Conservation (phyloP, 2,329 filamentous ascomycete genomes). For the Cryphonectria carpinicola region DNA sequence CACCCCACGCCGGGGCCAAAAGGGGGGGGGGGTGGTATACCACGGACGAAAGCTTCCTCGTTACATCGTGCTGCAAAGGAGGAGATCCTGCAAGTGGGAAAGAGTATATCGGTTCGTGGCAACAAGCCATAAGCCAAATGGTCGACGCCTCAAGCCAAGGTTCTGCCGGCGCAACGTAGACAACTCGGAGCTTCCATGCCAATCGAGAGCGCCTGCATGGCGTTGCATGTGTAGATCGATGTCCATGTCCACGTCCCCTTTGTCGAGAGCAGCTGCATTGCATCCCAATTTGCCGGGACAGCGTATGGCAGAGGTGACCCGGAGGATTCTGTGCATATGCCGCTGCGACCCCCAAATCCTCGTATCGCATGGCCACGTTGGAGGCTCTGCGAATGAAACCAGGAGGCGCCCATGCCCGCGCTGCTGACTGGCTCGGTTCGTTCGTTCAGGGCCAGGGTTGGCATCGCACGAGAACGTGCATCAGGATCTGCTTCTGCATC, state of each 20-base stretch:
- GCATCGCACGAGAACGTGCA: slow-evolving; percentile 12
- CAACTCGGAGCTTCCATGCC: not conserved
- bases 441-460: not conserved
- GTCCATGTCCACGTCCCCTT: not conserved
- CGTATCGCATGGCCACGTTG: slow-evolving; percentile 4
- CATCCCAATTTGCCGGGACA: not conserved
- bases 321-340: slow-evolving; percentile 12
- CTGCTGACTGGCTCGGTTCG: slow-evolving; percentile 3
- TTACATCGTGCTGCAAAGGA: slow-evolving; percentile 15
- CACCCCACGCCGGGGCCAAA: not conserved
- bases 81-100: slow-evolving; percentile 5
- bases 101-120: slow-evolving; percentile 3
- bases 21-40: not conserved
- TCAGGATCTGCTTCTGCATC: slow-evolving; percentile 17
- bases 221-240: slow-evolving; percentile 2
- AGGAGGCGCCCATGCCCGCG: slow-evolving; percentile 2
- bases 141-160: slow-evolving; percentile 1
- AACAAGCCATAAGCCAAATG: slow-evolving; percentile 18
- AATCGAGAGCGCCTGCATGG: slow-evolving; percentile 1
- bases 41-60: slow-evolving; percentile 7
- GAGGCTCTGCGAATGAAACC: slow-evolving; percentile 6
- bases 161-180: not conserved
- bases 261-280: not conserved
- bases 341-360: not conserved
- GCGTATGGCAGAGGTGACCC: slow-evolving; percentile 6